These are phyloP conservation scores for Oryza punctata DNA, from an alignment of 176 grass and related monocot species.

Conservation along the genomic window DNA sequence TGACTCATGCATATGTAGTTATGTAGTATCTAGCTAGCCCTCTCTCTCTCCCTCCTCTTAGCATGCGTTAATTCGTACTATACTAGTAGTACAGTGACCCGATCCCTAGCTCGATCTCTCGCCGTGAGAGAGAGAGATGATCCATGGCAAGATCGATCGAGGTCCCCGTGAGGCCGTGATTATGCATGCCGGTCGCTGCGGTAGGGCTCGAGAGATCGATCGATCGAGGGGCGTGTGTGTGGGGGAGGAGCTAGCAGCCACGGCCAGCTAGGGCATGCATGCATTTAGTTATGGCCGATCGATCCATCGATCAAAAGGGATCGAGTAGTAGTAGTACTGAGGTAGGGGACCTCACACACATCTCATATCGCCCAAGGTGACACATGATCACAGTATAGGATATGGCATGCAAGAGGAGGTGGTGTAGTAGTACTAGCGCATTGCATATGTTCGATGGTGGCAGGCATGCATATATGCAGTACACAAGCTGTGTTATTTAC, in stretches of 20 bases:
- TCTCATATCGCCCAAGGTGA: conserved; percentile 28
- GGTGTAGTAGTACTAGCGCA: not conserved
- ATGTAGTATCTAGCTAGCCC: not conserved
- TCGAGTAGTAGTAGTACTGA: not conserved
- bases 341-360: conserved; percentile 30
- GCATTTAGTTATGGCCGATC: conserved; percentile 44
- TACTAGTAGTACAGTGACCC: conserved; percentile 2
- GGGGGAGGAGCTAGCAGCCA: conserved; percentile 38
- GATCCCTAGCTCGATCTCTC: not conserved
- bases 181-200: conserved; percentile 24
- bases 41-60: not conserved
- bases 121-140: not conserved
- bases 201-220: not conserved
- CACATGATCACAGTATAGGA: conserved; percentile 22
- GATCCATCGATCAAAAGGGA: not conserved
- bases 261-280: conserved; percentile 48
- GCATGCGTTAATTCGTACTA: conserved; percentile 11
- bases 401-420: not conserved
- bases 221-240: conserved; percentile 2
- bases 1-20: not conserved
- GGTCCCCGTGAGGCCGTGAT: conserved; percentile 34
- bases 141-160: not conserved
- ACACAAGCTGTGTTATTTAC: not conserved
- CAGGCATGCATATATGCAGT: not conserved
- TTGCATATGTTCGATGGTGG: not conserved